phyloP scores from a whole-genome alignment of 768 basidiomycete genomes.

The Dentipellis fragilis region DNA sequence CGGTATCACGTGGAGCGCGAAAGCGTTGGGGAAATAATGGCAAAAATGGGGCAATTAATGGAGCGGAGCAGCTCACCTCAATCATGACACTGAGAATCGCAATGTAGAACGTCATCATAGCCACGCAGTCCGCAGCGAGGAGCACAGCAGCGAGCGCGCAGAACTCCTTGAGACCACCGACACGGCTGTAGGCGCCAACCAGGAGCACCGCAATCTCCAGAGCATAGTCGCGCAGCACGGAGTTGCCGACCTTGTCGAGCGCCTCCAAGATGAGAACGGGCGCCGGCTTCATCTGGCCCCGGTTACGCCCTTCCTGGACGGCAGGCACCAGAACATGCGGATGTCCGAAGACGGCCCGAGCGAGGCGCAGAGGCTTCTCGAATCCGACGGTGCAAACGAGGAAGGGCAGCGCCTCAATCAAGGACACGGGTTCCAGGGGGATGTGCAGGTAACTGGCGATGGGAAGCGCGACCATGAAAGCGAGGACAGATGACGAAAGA shows the following conservation, averaged over 20 bases:
- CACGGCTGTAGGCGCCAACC: slow-evolving; percentile 78
- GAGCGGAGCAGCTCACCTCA: slow-evolving; percentile 45
- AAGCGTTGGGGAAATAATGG: slow-evolving; percentile 1
- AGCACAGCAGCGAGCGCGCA: slow-evolving; percentile 91
- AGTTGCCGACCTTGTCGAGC: slow-evolving; percentile 65
- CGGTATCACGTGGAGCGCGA: not conserved
- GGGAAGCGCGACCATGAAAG: slow-evolving; percentile 78
- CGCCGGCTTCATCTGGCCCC: slow-evolving; percentile 57
- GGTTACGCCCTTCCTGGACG: slow-evolving; percentile 18
- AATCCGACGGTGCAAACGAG: slow-evolving; percentile 96
- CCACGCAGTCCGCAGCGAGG: slow-evolving; percentile 75
- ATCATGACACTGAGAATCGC: slow-evolving; percentile 92
- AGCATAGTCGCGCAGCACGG: slow-evolving; percentile 87
- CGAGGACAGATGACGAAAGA: slow-evolving; percentile 69
- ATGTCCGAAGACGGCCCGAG: slow-evolving; percentile 80
- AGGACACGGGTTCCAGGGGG: slow-evolving; percentile 83
- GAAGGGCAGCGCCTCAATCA: slow-evolving; percentile 96
- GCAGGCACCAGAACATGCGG: slow-evolving; percentile 36
- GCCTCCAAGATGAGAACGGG: slow-evolving; percentile 80
- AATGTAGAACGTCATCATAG: slow-evolving; percentile 85
- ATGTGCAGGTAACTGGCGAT: slow-evolving; percentile 68
- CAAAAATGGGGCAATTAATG: no score
- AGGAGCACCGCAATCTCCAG: slow-evolving; percentile 86
- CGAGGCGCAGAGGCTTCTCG: slow-evolving; percentile 92
- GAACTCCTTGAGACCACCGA: slow-evolving; percentile 86